Evolutionary conservation across 139 green algal genomes (phyloP), one percentile per base, ranked within the genome.

Genomic region (Spirogloea muscicola): DNA sequence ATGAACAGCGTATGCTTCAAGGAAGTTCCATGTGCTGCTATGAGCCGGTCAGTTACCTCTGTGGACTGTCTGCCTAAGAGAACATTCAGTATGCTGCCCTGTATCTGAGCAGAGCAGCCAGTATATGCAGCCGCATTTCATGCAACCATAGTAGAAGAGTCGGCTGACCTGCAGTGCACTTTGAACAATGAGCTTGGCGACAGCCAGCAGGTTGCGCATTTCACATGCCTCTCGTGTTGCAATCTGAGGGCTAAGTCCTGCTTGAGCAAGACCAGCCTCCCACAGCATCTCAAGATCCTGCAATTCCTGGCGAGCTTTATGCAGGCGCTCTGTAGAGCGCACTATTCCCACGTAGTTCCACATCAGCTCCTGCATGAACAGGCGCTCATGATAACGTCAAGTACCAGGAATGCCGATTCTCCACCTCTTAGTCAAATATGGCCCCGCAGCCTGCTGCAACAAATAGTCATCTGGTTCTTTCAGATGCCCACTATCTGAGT

Each of bases 201-300:
- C 88, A 1, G 85, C 89, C 0, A 89, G 84, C 41, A 98, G 74
- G 86, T 97, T 97, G 41, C 85, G 77, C 66, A 97, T 83, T 87
- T 97, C 93, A 25, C 91, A 77, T 44, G 95, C 57, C 72, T 87
- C 83, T 1, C 77, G 81, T 67, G 41, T 87, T 3, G 59, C 25
- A 3, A 41, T 39, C 3, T 43, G 33, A 10, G 62, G 25, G 40
- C 6, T 33, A 5, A 68, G 25, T 6, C 59, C 67, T 16, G 55
- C 29, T 31, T 25, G 13, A 18, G 68, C 59, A 1, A 79, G 70
- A 10, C 29, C 25, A 1, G 38, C 1, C 2, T 34, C 37, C 72
- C 72, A 80, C 4, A 21, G 86, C 1, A 85, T 91, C 0, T 89
- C 82, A 55, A 98, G 72, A 85, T 95, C 97, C 40, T 84, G 76